Evolutionary conservation across 2,329 filamentous ascomycete species (phyloP).

Genomic region (Helotiales sp.): DNA sequence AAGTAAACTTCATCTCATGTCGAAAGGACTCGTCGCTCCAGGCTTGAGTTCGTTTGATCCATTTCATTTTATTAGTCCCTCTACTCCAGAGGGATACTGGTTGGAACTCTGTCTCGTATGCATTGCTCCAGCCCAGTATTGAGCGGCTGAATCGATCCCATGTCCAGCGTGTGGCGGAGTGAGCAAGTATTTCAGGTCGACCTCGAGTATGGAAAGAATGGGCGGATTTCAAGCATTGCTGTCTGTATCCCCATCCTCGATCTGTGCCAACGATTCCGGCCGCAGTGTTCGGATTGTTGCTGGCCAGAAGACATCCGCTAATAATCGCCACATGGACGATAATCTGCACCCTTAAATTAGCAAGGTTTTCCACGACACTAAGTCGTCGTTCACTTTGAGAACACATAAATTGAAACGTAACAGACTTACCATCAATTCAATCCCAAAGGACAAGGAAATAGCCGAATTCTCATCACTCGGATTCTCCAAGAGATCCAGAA

Average conservation of each 20-base stretch:
- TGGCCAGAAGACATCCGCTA: slow-evolving; percentile 41
- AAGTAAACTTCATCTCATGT: slow-evolving; percentile 11
- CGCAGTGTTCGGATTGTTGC: slow-evolving; percentile 39
- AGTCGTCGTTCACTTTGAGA: not conserved
- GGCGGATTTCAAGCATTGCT: not conserved
- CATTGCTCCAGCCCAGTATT: slow-evolving; percentile 20
- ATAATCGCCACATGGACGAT: slow-evolving; percentile 42
- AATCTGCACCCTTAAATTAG: slow-evolving; percentile 12
- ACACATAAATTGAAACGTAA: not conserved
- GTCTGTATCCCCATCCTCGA: slow-evolving; percentile 11
- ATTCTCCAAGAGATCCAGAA: slow-evolving; percentile 24
- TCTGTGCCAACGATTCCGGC: slow-evolving; percentile 22
- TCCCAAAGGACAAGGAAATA: slow-evolving; percentile 40
- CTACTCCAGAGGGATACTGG: slow-evolving; percentile 24
- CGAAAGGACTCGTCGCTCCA: slow-evolving; percentile 15
- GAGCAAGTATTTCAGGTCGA: not conserved
- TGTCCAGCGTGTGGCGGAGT: not conserved
- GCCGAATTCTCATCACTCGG: slow-evolving; percentile 38
- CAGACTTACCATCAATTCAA: slow-evolving; percentile 37
- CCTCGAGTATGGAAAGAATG: not conserved
- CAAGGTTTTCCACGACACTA: not conserved
- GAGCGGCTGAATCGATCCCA: slow-evolving; percentile 14
- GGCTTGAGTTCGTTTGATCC: slow-evolving; percentile 21
- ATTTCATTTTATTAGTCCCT: slow-evolving; percentile 24
- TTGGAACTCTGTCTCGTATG: slow-evolving; percentile 26